Evolutionary conservation across 1,139 yeast genomes (phyloP), one percentile per base, ranked within the genome.

Genomic region (Groenewaldozyma sp.): DNA sequence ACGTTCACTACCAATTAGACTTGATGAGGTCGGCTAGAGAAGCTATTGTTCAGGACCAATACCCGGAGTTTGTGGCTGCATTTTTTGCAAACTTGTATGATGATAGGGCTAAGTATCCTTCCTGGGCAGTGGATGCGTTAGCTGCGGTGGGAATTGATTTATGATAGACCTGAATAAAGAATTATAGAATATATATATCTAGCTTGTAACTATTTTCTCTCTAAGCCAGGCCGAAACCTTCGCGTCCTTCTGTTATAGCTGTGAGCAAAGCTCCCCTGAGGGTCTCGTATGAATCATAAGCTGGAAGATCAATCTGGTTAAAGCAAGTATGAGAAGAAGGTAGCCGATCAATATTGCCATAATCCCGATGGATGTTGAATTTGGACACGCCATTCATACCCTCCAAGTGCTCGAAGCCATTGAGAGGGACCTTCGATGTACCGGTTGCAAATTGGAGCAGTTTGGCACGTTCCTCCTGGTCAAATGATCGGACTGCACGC

Each of bases 271-370:
- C 78, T 3, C 84, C 82, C 49, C 97, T 73, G 45, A 93, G 70
- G 14, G 82, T 77, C 44, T 87, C 95, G 56, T 91, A 91, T 9
- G 81, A 76, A 42, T 82, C 94, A 62, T 93, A 93, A 27, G 87
- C 94, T 0, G 99, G 99, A 43, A 93, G 66, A 59, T 87, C 95
- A 46, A 93, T 71, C 62, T 91, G 97, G 60, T 91, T 91, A 68
- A 88, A 88, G 62, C 98, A 91, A 0, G 98, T 91, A 58, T 91
- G 98, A 3, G 96, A 83, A 1, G 95, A 80, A 3, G 99, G 99
- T 45, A 91, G 70, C 44, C 98, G 74, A 43, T 86, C 94, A 13
- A 78, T 75, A 10, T 82, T 64, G 1, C 95, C 95, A 61, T 83
- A 87, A 53, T 86, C 96, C 44, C 94, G 73, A 56, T 87, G 96